These are phyloP conservation scores for Cyclanthera cordifolia DNA, from an alignment of 306 rosid species.

Conservation along the genomic window DNA sequence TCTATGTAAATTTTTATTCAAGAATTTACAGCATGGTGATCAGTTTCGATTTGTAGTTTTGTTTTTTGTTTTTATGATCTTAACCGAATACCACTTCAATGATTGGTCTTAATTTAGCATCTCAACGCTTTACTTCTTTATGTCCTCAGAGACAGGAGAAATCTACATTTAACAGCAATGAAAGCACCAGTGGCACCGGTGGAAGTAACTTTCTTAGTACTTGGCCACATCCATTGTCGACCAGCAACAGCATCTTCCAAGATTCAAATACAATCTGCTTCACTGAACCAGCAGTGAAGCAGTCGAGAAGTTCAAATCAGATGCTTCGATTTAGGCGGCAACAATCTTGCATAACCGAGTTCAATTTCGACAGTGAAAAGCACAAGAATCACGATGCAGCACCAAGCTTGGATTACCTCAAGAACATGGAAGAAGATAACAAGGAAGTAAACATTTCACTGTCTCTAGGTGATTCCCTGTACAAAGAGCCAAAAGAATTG, in stretches of 20 bases:
- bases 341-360: constrained; percentile 77
- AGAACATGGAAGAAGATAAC: constrained; percentile 33
- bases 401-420: constrained; percentile 42
- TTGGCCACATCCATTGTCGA: constrained; percentile 31
- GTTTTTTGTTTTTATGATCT: neutral
- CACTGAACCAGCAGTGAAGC: constrained; percentile 30
- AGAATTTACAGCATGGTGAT: neutral
- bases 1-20: neutral
- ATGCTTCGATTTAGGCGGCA: constrained; percentile 51
- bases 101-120: neutral
- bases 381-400: constrained; percentile 28
- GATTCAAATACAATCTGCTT: constrained; percentile 57
- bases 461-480: constrained; percentile 60
- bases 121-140: neutral
- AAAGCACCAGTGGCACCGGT: constrained; percentile 18
- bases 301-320: constrained; percentile 26
- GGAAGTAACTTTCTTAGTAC: constrained; percentile 38
- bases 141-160: constrained; percentile 1
- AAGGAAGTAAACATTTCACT: constrained; percentile 65
- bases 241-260: constrained; percentile 29
- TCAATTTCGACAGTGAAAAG: constrained; percentile 44
- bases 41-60: neutral
- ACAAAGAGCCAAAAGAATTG: constrained; percentile 33
- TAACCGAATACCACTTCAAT: neutral
- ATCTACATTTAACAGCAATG: constrained; percentile 21